Conservation (phyloP, 352 stramenopile genomes). For the Globisporangium splendens region DNA sequence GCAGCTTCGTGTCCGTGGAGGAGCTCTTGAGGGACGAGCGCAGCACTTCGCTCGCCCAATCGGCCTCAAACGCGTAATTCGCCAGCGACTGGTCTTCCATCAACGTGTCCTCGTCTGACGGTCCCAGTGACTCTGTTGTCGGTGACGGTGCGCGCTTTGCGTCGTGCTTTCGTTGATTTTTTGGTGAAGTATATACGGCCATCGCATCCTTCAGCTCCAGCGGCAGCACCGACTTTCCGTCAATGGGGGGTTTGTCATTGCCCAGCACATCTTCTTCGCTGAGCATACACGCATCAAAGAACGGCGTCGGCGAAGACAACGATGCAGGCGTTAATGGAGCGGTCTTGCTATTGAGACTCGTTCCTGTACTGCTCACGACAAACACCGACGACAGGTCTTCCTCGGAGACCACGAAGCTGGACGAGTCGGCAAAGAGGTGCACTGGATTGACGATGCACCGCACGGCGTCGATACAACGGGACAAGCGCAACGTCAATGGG, state of each 20-base stretch:
- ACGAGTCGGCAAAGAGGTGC: slow-evolving; percentile 65
- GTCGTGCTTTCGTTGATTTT: background rate
- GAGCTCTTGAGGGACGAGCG: slow-evolving; percentile 1
- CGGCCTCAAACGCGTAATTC: slow-evolving; percentile 71
- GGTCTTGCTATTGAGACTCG: slow-evolving; percentile 8
- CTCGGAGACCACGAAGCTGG: slow-evolving; percentile 68
- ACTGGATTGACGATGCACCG: slow-evolving; percentile 28
- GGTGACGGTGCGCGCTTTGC: slow-evolving; percentile 11
- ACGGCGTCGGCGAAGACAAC: slow-evolving; percentile 3
- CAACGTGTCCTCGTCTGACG: slow-evolving; percentile 17
- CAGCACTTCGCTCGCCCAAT: slow-evolving; percentile 55
- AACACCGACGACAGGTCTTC: slow-evolving; percentile 46
- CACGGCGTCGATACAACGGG: slow-evolving; percentile 80
- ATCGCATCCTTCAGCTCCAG: slow-evolving; percentile 50
- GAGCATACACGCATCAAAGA: background rate
- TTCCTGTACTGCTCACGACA: slow-evolving; percentile 18
- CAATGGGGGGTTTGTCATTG: background rate
- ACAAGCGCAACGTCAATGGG: slow-evolving; percentile 64
- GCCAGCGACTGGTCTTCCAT: slow-evolving; percentile 49
- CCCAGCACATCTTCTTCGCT: background rate
- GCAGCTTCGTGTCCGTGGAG: slow-evolving; percentile 2
- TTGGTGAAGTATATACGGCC: background rate
- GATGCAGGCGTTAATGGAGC: slow-evolving; percentile 1
- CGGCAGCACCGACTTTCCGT: slow-evolving; percentile 23
- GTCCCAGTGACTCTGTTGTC: slow-evolving; percentile 9